These are phyloP conservation scores for Gyromitra esculenta DNA, from an alignment of 2,329 filamentous ascomycete species.

Conservation along the genomic window DNA sequence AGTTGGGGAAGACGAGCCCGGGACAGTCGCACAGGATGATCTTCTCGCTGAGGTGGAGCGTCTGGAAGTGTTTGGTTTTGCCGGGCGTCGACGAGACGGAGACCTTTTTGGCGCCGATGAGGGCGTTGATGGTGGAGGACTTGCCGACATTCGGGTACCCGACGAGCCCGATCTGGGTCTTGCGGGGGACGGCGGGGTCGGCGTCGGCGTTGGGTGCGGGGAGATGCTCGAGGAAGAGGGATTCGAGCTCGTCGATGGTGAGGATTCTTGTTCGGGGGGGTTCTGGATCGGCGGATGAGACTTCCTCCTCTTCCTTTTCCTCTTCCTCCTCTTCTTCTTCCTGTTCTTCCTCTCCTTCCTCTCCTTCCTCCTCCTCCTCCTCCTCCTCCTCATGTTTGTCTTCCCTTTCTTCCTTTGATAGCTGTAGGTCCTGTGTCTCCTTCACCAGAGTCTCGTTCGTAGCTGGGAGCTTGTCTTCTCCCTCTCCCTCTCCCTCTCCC, in stretches of 20 bases:
- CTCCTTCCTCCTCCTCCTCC: slow-evolving; percentile 58
- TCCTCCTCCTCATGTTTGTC: slow-evolving; percentile 49
- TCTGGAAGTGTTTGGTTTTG: slow-evolving; percentile 99
- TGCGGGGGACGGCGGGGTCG: slow-evolving; percentile 66
- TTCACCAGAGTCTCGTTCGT: slow-evolving; percentile 54
- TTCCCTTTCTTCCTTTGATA: slow-evolving; percentile 55
- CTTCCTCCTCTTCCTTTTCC: slow-evolving; percentile 53
- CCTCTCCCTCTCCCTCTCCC: slow-evolving; percentile 61
- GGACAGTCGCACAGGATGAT: slow-evolving; percentile 97
- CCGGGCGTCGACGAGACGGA: slow-evolving; percentile 96
- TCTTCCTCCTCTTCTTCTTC: slow-evolving; percentile 58
- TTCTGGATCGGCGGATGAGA: slow-evolving; percentile 55
- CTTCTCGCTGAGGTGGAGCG: slow-evolving; percentile 87
- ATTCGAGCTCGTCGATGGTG: slow-evolving; percentile 91
- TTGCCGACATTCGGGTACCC: slow-evolving; percentile 99
- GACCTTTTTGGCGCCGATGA: slow-evolving; percentile 98
- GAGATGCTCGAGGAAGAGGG: slow-evolving; percentile 81
- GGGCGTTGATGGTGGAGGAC: slow-evolving; percentile 97
- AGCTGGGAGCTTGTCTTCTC: slow-evolving; percentile 60
- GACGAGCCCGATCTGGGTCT: slow-evolving; percentile 90
- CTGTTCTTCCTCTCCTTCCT: slow-evolving; percentile 57
- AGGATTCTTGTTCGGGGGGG: slow-evolving; percentile 76
- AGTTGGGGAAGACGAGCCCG: slow-evolving; percentile 98
- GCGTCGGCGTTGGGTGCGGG: slow-evolving; percentile 64
- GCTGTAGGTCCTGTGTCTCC: slow-evolving; percentile 38